phyloP scores from a whole-genome alignment of 768 basidiomycete genomes.

The Lentinus brumalis region DNA sequence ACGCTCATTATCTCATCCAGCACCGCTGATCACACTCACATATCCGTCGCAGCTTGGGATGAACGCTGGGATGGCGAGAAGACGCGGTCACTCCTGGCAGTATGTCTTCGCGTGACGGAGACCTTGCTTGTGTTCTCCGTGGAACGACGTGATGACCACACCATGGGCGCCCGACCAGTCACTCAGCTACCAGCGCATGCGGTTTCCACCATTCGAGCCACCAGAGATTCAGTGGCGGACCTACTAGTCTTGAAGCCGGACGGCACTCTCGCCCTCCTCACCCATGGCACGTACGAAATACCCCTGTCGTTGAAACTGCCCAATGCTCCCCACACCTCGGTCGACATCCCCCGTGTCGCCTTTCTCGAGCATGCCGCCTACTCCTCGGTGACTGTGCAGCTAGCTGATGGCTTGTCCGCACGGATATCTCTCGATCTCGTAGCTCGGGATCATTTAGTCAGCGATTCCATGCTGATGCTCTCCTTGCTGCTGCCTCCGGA shows the following conservation, averaged over 20 bases:
- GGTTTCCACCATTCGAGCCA: constrained; percentile 59
- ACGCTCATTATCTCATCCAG: constrained; percentile 12
- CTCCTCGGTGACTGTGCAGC: constrained; percentile 55
- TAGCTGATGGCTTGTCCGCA: constrained; percentile 49
- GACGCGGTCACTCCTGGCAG: constrained; percentile 54
- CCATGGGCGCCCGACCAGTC: constrained; percentile 43
- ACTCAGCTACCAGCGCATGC: constrained; percentile 49
- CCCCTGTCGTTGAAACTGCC: constrained; percentile 15
- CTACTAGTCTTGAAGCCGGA: constrained; percentile 65
- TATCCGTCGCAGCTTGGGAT: constrained; percentile 66
- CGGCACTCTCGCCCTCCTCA: constrained; percentile 56
- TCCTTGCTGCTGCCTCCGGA: constrained; percentile 61
- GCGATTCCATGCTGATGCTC: constrained; percentile 61
- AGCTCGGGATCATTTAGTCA: constrained; percentile 57
- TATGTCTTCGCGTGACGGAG: constrained; percentile 53
- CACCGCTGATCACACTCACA: constrained; percentile 40
- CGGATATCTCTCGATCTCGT: constrained; percentile 56
- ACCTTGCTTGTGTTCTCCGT: constrained; percentile 51
- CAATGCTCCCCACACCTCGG: background rate
- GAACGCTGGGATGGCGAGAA: constrained; percentile 59
- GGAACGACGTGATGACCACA: constrained; percentile 42
- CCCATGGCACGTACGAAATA: constrained; percentile 56
- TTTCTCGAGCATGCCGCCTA: constrained; percentile 50
- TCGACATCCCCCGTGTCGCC: constrained; percentile 32
- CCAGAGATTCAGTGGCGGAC: constrained; percentile 66